Evolutionary conservation across 768 basidiomycete genomes (phyloP), one percentile per base, ranked within the genome.

Genomic region (Leccinum uliginosum): DNA sequence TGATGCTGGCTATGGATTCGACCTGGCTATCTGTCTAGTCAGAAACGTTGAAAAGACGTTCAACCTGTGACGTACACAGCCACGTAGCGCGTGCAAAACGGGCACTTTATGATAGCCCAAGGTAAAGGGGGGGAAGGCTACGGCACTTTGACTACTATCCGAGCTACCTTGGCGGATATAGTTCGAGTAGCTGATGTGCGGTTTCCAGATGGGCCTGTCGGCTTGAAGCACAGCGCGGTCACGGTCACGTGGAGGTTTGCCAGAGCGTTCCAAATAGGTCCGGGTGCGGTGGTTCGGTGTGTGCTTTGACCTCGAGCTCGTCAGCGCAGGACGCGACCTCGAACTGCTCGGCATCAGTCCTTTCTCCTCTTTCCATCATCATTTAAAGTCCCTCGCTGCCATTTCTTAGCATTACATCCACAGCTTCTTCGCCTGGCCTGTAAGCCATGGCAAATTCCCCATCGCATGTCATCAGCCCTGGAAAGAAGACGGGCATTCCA

Each of bases 301-400:
- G 50, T 59, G 35, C 57, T 56, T 71, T 67, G 57, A 61, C 57
- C n/a, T 60, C 34, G 58, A 58, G 57, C 64, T 64, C 53, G 66
- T 71, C 69, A 68, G 71, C 71, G 71, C 71, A 64, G 71, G 71
- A 74, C 71, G 73, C 71, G 71, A 71, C 69, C 59, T 57, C 47
- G 64, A 59, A 56, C 47, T 29, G 47, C 56, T 55, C 53, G n/a
- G 51, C 57, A 60, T 53, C 53, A 49, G 29, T 62, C 47, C 29
- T 52, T 53, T 57, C 38, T 19, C 58, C 51, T 53, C 53, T 55
- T 59, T 62, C 60, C 32, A 46, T 14, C 11, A 10, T 43, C 53
- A 51, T 45, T 62, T 56, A 64, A 54, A 57, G 35, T 43, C 38
- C 26, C 48, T 10, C 40, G 30, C 24, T 44, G 1, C 46, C 46